Evolutionary conservation across 2,329 filamentous ascomycete species (phyloP), one percentile per base, ranked within the genome.

Genomic region (Beauveria rudraprayagi): DNA sequence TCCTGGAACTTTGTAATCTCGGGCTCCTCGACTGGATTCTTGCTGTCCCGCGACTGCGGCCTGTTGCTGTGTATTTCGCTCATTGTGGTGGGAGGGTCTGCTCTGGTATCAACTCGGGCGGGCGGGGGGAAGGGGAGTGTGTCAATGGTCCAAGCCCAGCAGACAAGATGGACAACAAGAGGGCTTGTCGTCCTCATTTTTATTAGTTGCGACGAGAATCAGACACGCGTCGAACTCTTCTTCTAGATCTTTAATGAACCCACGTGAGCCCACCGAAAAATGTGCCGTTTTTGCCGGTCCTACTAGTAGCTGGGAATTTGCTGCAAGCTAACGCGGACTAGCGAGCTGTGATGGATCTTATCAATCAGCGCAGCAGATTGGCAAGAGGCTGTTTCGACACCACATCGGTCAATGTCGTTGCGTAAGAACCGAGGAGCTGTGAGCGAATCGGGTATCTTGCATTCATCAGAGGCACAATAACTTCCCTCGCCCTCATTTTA

Each of bases 321-420:
- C 16, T 17, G 17, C 34, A 37, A 41, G 41, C 53, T 19, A 44
- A 41, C 34, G 16, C 17, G 9, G 17, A 46, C 53, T 37, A 34
- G 41, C 26, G 40, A 46, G 53, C 53, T 46, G 41, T 11, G 40
- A 59, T 51, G 44, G 56, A 59, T 59, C 56, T 59, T 52, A 59
- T 59, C 56, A 59, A 59, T 59, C 56, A 59, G 56, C 40, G 30
- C 30, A 34, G 30, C 30, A 37, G 34, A 14, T 22, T 37, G 6
- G 16, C 10, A 8, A 34, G 24, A 40, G 10, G 34, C 11, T 34
- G 34, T 37, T 14, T 37, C 34, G 5, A 37, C 34, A 37, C 11
- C 11, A 37, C 11, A 14, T 37, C 11, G 34, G 5, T 37, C 34
- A 37, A 37, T 37, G 34, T 37, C 34, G 11, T 11, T 34, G 34